Evolutionary conservation across 306 rosid genomes (phyloP), one percentile per base, ranked within the genome.

Genomic region (Trifolium pratense): DNA sequence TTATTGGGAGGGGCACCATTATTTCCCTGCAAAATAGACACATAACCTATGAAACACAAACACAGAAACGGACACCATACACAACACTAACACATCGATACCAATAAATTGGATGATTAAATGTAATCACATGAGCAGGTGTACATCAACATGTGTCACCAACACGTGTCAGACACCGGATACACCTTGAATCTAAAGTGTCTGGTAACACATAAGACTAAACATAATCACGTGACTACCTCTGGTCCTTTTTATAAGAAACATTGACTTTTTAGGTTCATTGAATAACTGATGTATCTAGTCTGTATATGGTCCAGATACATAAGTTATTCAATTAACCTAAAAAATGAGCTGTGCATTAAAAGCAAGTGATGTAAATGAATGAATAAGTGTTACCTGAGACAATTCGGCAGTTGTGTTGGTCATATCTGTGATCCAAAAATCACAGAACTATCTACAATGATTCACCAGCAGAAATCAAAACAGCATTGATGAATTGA

Each of bases 381-480:
- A 5, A 46, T 46, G 45, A 11, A 61, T 26, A 18, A 68, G 13
- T 39, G 11, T 66, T 53, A 88, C 99, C 96, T 84, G 92, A 79
- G 84, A 76, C 48, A 79, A 73, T 7, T 92, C 96, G 0, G 87
- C 79, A 76, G 16, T 89, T 71, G 86, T 86, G 80, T 80, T 87
- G 71, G 83, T 74, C 99, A 95, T 95, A 72, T 80, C 86, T 81
- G 85, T 80, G 87, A 86, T 80, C 81, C 80, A 84, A 75, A 78
- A 88, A 82, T 85, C 87, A 84, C 75, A 78, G 82, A 87, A 88
- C 63, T 78, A 78, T 74, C 84, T 72, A 36, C 63, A 56, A 56
- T 42, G 49, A 62, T 55, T 40, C 62, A 23, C 88, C 69, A 77
- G 65, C 57, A 75, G 71, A 81, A 65, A 73, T 68, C 81, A 82